Base-by-base conservation (phyloP, 1,284 basidiomycete genomes). In the Amylostereum areolatum region DNA sequence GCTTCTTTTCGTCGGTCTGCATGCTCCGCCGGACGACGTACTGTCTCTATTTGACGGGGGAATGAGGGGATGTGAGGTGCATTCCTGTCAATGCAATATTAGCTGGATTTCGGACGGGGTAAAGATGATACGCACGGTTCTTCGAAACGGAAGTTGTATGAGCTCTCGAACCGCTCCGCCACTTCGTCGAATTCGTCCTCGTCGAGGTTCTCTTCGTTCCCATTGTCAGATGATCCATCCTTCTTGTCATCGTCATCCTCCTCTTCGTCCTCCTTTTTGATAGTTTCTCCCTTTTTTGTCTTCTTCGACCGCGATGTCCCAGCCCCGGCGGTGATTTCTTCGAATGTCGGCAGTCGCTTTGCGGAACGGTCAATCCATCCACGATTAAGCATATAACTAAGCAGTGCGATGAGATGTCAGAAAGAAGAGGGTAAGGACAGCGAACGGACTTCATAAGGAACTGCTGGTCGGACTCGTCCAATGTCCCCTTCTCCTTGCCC, bases 81-180 rank as follows among this genome's bases (percentile, higher is more conserved):
- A 31, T 82, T 83, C 40, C 89, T 92, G 60, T 18, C 37, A 11
- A 18, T 7, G 37, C 12, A 18, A 32, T 40, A 30, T 28, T 12
- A 41, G 9, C 28, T 34, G 10, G 42, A 32, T 49, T 24, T 39
- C 45, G 18, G 31, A 46, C 42, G 6, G 43, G 37, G 40, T 30
- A 34, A 35, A 50, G 25, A 39, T 40, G 30, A 28, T 12, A 80
- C 89, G 63, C 57, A 91, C 81, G 90, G 88, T 67, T 97, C 93
- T 66, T 97, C 92, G 63, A 90, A 96, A 47, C 93, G 83, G 73
- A 94, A 94, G 63, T 96, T 96, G 68, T 95, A 96, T n/a, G 86
- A 85, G 12, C 78, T 79, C 64, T 90, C 88, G 55, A 88, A 90
- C 29, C 75, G 75, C 28, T 90, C 87, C 0, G 77, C 82, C 45